Evolutionary conservation across 495 filamentous ascomycete genomes (phyloP).

Genomic region (Talaromyces adpressus): DNA sequence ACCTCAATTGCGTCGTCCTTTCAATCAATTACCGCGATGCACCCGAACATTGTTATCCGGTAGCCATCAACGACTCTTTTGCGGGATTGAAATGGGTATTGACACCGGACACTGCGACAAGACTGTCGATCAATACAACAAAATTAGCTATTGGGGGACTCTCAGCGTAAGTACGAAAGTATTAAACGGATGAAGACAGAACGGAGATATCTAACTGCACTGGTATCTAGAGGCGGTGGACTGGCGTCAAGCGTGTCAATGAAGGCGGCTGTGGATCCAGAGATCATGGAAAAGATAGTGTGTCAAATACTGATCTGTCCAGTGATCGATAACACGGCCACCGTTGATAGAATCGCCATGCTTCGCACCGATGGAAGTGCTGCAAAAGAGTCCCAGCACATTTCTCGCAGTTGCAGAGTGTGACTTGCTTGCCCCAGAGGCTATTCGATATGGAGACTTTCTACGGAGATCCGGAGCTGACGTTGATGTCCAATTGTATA

Average conservation of each 20-base stretch:
- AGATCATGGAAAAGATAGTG: background rate
- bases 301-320: background rate
- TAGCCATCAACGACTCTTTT: background rate
- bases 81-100: background rate
- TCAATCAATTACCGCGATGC: background rate
- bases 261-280: background rate
- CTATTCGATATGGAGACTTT: background rate
- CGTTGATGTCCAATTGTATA: background rate
- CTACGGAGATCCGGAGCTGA: background rate
- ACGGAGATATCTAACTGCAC: background rate
- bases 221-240: background rate
- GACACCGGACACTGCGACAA: background rate
- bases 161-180: background rate
- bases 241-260: background rate
- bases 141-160: background rate
- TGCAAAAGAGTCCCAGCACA: background rate
- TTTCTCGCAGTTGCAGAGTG: background rate
- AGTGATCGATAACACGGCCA: slow-evolving; percentile 1
- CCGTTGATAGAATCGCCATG: background rate
- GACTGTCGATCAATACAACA: background rate
- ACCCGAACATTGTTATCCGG: background rate
- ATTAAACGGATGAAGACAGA: background rate
- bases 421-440: background rate
- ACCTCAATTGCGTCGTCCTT: background rate
- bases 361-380: background rate